These are phyloP conservation scores for Zarea fungicola DNA, from an alignment of 2,329 filamentous ascomycete species.

Conservation along the genomic window DNA sequence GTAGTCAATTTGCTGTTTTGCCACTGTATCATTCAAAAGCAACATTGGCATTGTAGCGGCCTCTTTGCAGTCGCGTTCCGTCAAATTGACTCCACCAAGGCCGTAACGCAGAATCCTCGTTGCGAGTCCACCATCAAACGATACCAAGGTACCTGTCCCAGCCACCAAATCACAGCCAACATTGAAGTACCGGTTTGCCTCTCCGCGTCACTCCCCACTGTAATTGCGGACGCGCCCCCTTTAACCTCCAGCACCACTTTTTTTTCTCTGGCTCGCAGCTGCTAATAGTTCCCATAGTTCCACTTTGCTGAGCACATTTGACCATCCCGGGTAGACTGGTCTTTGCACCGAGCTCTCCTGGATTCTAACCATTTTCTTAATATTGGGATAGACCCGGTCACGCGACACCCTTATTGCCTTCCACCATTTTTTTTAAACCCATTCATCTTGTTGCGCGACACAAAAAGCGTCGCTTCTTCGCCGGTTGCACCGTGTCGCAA, in stretches of 20 bases:
- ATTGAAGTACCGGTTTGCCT: too few relatives aligned
- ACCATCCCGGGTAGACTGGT: background rate
- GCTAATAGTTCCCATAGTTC: constrained; percentile 3
- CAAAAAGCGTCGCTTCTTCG: background rate
- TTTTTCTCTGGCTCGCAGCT: constrained; percentile 7
- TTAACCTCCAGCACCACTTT: constrained; percentile 10
- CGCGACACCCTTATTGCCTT: constrained; percentile 8
- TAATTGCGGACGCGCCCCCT: constrained; percentile 11
- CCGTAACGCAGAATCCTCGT: background rate
- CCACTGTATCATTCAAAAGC: background rate
- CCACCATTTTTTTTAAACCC: background rate
- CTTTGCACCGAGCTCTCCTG: constrained; percentile 10
- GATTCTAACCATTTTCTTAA: constrained; percentile 4
- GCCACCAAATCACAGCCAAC: background rate
- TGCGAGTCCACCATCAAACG: background rate
- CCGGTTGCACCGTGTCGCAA: background rate
- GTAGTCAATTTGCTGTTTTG: background rate
- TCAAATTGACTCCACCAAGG: background rate
- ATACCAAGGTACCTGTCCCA: background rate
- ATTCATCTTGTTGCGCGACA: background rate
- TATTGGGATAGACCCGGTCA: constrained; percentile 6
- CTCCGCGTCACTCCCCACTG: constrained; percentile 1
- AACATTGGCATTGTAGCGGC: background rate
- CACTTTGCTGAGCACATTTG: constrained; percentile 5
- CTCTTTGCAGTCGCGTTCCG: constrained; percentile 1